Conservation (phyloP, 2,329 filamentous ascomycete species). For the Hypoxylon rubiginosum region DNA sequence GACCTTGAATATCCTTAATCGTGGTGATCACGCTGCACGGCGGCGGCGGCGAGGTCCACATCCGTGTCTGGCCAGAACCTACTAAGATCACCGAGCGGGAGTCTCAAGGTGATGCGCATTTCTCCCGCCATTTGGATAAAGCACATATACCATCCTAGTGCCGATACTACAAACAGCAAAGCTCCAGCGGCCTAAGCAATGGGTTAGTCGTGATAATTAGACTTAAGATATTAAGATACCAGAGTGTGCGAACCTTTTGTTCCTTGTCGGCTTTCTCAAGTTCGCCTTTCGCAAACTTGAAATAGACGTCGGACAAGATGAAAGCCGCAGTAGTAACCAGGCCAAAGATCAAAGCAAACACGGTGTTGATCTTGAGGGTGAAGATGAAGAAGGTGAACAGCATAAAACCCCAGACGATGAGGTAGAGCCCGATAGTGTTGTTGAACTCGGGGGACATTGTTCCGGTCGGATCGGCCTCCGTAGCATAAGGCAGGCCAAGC, state of each 20-base stretch:
- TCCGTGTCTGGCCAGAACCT: constrained; percentile 61
- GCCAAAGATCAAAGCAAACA: constrained; percentile 64
- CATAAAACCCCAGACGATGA: constrained; percentile 67
- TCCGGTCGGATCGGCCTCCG: constrained; percentile 59
- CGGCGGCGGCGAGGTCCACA: constrained; percentile 45
- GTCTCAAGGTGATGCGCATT: constrained; percentile 63
- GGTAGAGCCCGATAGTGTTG: constrained; percentile 62
- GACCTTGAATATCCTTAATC: not conserved
- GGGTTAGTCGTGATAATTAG: constrained; percentile 3
- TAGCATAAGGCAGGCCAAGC: constrained; percentile 60
- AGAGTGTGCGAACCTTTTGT: constrained; percentile 58
- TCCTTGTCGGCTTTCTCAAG: constrained; percentile 56
- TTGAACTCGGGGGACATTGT: constrained; percentile 61
- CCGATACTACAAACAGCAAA: constrained; percentile 60
- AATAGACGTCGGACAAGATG: constrained; percentile 63
- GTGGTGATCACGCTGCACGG: constrained; percentile 35
- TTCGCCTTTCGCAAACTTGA: constrained; percentile 60
- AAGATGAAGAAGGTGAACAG: constrained; percentile 66
- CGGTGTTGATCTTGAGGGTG: constrained; percentile 63
- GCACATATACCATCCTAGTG: constrained; percentile 66
- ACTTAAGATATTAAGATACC: too few relatives aligned
- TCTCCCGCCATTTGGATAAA: constrained; percentile 67
- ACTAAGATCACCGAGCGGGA: constrained; percentile 65
- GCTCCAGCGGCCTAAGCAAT: constrained; percentile 54
- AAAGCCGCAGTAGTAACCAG: constrained; percentile 61